phyloP scores from a whole-genome alignment of 176 grass and related monocot genomes.

The Aegilops bicornis region DNA sequence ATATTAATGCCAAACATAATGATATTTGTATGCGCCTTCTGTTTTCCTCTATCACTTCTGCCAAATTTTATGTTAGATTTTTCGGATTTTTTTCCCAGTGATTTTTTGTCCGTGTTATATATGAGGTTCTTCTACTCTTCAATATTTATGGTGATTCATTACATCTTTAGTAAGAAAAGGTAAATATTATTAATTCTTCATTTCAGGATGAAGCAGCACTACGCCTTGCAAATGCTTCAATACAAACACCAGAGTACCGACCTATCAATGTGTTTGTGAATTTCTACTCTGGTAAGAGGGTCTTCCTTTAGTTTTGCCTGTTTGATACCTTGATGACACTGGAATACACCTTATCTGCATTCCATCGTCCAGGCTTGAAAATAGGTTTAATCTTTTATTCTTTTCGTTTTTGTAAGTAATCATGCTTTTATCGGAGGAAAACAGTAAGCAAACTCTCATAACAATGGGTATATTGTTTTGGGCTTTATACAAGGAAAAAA shows the following conservation, averaged over 20 bases:
- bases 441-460: not conserved
- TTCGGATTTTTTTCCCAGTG: not conserved
- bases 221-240: constrained; percentile 67
- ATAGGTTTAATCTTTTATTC: not conserved
- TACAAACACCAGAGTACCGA: constrained; percentile 76
- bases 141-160: not conserved
- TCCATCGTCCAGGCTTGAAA: not conserved
- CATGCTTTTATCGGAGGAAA: not conserved
- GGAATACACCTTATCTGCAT: not conserved
- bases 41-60: not conserved
- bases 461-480: not conserved
- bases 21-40: not conserved
- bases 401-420: not conserved
- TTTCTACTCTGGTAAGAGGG: constrained; percentile 73
- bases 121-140: not conserved
- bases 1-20: not conserved
- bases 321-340: not conserved
- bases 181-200: not conserved
- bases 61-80: not conserved
- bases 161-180: not conserved
- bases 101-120: not conserved
- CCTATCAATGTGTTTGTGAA: constrained; percentile 90
- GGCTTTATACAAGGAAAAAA: not conserved
- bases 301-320: not conserved
- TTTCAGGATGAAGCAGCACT: constrained; percentile 77